Conservation (phyloP, 1,284 basidiomycete genomes). For the Apiotrichum mycotoxinovorans region DNA sequence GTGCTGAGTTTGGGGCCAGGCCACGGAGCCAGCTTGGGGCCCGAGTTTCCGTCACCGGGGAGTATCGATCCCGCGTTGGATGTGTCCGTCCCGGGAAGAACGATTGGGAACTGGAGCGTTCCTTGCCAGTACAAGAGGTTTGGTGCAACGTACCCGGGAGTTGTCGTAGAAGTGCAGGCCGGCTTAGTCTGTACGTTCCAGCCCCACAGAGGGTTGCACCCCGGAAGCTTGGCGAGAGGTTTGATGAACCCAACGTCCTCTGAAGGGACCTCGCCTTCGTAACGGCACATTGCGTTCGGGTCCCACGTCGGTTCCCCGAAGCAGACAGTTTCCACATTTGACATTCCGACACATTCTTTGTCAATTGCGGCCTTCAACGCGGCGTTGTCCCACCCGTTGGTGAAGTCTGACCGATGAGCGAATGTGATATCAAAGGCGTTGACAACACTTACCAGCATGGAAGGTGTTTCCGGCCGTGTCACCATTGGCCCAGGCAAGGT, state of each 20-base stretch:
- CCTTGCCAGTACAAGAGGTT: background rate
- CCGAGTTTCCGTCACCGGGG: background rate
- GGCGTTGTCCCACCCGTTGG: conserved; percentile 46
- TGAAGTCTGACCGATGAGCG: conserved; percentile 15
- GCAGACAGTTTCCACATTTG: background rate
- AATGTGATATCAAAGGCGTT: background rate
- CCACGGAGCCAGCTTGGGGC: background rate
- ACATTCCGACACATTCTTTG: conserved; percentile 14
- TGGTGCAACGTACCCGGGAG: background rate
- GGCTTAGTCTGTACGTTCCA: background rate
- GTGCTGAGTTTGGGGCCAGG: background rate
- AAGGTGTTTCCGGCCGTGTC: conserved; percentile 48
- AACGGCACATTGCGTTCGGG: background rate
- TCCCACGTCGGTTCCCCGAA: background rate
- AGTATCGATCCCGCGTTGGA: background rate
- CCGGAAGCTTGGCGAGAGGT: conserved; percentile 26
- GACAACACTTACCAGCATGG: conserved; percentile 36
- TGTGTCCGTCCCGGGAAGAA: background rate
- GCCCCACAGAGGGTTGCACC: conserved; percentile 39
- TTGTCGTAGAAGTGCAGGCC: background rate
- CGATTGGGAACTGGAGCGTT: background rate
- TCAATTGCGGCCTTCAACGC: conserved; percentile 44
- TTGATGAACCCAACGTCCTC: conserved; percentile 13
- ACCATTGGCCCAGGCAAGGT: conserved; percentile 37
- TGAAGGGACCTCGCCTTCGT: conserved; percentile 11